phyloP scores from a whole-genome alignment of 768 basidiomycete genomes.

The Nevesoporus exiguus region DNA sequence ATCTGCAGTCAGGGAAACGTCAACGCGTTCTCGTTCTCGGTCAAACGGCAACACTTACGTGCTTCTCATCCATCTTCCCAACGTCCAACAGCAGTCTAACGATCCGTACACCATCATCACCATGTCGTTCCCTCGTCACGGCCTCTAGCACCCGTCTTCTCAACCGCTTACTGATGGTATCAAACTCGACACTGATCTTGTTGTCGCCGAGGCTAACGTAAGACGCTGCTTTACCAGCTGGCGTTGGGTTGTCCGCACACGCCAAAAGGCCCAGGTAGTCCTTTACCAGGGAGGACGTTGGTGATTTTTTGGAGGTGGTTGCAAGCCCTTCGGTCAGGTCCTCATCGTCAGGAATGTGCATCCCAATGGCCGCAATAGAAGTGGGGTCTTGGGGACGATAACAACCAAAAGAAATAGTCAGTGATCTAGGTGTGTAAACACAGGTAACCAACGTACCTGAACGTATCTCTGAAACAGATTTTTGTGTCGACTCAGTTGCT shows the following conservation, averaged over 20 bases:
- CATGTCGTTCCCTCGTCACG: conserved; percentile 78
- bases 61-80: conserved; percentile 94
- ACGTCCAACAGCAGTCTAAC: conserved; percentile 72
- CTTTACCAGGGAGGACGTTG: conserved; percentile 60
- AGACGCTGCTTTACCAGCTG: conserved; percentile 61
- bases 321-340: conserved; percentile 62
- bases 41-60: conserved; percentile 45
- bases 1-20: conserved; percentile 51
- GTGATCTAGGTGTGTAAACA: neutral
- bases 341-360: conserved; percentile 60
- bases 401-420: neutral
- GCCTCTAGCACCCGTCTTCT: conserved; percentile 71
- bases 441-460: conserved; percentile 45
- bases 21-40: neutral
- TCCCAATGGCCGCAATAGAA: conserved; percentile 59
- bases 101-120: conserved; percentile 78
- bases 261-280: conserved; percentile 81
- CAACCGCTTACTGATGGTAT: conserved; percentile 62
- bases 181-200: conserved; percentile 80
- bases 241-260: conserved; percentile 77
- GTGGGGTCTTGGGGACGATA: conserved; percentile 49
- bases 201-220: conserved; percentile 70
- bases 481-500: conserved; percentile 63
- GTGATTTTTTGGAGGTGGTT: conserved; percentile 49
- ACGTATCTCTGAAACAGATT: conserved; percentile 54